Percentiles rank a stretch among this genome's conserved stretches.
Conservation (phyloP, 1,284 basidiomycete species). For the Boletus albobrunnescens region DNA sequence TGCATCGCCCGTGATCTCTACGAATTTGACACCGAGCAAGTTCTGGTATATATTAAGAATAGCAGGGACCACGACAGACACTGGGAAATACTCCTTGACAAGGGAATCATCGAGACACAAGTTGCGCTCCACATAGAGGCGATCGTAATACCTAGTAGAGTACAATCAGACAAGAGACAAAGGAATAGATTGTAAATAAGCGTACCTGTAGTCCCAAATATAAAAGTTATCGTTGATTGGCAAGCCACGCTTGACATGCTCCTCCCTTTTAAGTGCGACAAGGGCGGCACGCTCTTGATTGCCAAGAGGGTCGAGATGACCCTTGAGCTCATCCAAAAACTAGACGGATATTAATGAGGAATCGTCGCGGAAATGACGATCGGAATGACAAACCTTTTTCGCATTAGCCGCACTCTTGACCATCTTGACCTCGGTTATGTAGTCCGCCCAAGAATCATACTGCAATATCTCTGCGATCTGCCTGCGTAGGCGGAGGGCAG, state of each 20-base stretch:
- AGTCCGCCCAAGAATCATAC: conserved; percentile 81
- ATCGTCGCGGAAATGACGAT: not conserved
- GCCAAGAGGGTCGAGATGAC: conserved; percentile 70
- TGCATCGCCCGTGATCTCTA: conserved; percentile 53
- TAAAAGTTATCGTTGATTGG: conserved; percentile 69
- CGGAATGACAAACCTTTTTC: conserved; percentile 41
- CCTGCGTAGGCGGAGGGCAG: conserved; percentile 64
- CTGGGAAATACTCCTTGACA: conserved; percentile 85
- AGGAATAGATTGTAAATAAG: not conserved
- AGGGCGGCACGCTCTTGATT: conserved; percentile 62
- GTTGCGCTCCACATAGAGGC: conserved; percentile 63
- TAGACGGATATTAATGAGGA: conserved; percentile 17
- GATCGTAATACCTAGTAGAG: conserved; percentile 58
- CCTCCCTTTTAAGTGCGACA: conserved; percentile 68
- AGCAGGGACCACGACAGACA: conserved; percentile 71
- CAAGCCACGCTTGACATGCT: conserved; percentile 54
- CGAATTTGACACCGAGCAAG: conserved; percentile 70
- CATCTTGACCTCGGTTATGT: conserved; percentile 81
- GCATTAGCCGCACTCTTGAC: conserved; percentile 56
- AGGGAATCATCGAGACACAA: conserved; percentile 68
- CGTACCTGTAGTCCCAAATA: conserved; percentile 57
- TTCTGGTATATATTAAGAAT: conserved; percentile 81
- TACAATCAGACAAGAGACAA: not conserved
- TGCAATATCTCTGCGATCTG: conserved; percentile 63
- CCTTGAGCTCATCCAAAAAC: conserved; percentile 72